Conservation (phyloP, 139 green algal species). For the Closterium sp. region DNA sequence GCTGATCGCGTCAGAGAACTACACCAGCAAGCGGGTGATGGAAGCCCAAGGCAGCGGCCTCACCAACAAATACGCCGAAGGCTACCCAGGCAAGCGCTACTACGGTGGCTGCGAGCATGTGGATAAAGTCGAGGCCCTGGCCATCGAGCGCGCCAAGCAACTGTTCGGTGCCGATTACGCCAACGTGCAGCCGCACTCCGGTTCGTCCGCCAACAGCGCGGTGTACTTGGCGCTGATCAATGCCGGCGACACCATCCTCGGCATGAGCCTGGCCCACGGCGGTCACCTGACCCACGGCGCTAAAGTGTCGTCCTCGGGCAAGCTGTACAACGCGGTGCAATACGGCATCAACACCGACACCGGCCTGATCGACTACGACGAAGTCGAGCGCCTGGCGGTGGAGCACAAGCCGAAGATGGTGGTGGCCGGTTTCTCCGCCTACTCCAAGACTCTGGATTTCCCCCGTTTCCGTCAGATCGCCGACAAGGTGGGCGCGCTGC, state of each 20-base stretch:
- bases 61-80: conserved; percentile 31
- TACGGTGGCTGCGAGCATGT: conserved; percentile 96
- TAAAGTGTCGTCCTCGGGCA: conserved; percentile 71
- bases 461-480: conserved; percentile 54
- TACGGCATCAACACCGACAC: conserved; percentile 83
- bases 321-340: conserved; percentile 88
- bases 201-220: conserved; percentile 71
- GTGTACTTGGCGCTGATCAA: conserved; percentile 79
- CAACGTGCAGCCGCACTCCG: conserved; percentile 78
- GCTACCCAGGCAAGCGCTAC: conserved; percentile 72
- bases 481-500: conserved; percentile 64
- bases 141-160: conserved; percentile 75
- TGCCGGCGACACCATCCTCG: conserved; percentile 92
- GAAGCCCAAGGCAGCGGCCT: background rate
- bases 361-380: conserved; percentile 84
- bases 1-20: conserved; percentile 29
- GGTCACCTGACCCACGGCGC: conserved; percentile 91
- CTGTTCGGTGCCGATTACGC: conserved; percentile 70
- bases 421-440: conserved; percentile 71
- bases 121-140: conserved; percentile 83
- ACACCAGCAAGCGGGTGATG: conserved; percentile 3
- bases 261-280: conserved; percentile 55
- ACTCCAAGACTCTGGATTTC: conserved; percentile 88
- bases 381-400: conserved; percentile 52
- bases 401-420: conserved; percentile 68